Evolutionary conservation across 2,329 filamentous ascomycete genomes (phyloP), one percentile per base, ranked within the genome.

Genomic region (Huntiella moniliformis): DNA sequence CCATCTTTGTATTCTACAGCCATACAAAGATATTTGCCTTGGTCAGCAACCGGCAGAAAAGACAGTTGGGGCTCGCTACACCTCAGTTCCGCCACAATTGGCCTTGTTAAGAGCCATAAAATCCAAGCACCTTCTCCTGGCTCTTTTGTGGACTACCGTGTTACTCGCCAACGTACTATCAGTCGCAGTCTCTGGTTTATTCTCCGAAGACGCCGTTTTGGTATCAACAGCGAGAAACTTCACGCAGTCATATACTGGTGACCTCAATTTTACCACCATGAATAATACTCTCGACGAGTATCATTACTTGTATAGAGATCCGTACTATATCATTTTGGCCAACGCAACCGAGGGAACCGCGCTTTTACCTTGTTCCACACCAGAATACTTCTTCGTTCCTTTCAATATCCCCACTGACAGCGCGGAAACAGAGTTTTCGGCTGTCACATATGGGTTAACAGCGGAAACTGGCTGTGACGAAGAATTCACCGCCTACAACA

Each of bases 1-100:
- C 0, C 45, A 70, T 0, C 52, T 74, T 0, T 75, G 70, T 35
- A 53, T 74, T 5, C 51, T 78, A 0, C 67, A 74, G 22, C 74
- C 74, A 0, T 67, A 74, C 13, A 61, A 68, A 2, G 63, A 70
- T 12, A 56, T 78, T 0, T 60, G 61, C 16, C 49, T 52, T 4
- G 65, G 68, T 0, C 54, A 51, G 0, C 42, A 48, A 1, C 50
- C 61, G 0, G 60, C 62, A 0, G 31, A 22, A 1, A 55, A 59
- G 0, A 63, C 69, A 0, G 49, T 72, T 0, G 54, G 68, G 3
- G 55, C 61, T 0, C 60, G 57, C 10, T 79, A 77, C 45, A 67
- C 63, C 0, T 70, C 72, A 0, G 49, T 76, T 0, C 74, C 74
- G 0, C 72, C 74, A 0, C 71, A 74, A 18, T 55, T 78, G 0